A percentile compares a stretch with the other conserved stretches of the same genome.
These are phyloP conservation scores for Bimuria novae-zelandiae DNA, from an alignment of 2,329 filamentous ascomycete genomes.

Conservation along the genomic window DNA sequence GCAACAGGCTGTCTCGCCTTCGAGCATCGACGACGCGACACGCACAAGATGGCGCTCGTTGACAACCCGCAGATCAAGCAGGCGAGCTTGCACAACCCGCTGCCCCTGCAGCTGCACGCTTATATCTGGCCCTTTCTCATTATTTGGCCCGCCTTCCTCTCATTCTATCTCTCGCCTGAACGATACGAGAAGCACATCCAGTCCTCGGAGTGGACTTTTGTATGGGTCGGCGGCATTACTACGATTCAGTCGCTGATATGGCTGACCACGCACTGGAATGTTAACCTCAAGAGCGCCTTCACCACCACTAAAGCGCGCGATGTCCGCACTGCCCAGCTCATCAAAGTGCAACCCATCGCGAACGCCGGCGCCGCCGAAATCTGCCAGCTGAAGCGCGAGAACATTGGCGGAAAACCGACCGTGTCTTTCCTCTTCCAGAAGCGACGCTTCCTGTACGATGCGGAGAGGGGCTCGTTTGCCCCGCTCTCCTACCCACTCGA, in stretches of 20 bases:
- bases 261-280: constrained; percentile 98
- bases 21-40: constrained; percentile 14
- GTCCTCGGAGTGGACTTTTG: constrained; percentile 97
- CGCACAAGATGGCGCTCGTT: constrained; percentile 67
- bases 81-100: constrained; percentile 85
- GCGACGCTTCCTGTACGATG: constrained; percentile 86
- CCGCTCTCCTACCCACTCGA: constrained; percentile 86
- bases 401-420: constrained; percentile 73
- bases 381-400: constrained; percentile 77
- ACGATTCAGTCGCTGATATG: constrained; percentile 87
- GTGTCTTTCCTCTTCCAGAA: constrained; percentile 97
- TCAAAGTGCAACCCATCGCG: constrained; percentile 88
- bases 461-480: constrained; percentile 73
- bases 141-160: constrained; percentile 88
- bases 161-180: constrained; percentile 80
- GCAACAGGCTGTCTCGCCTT: background rate
- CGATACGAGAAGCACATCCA: constrained; percentile 90
- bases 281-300: constrained; percentile 81
- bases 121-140: constrained; percentile 94
- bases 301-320: constrained; percentile 73
- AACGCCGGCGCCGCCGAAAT: constrained; percentile 92
- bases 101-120: constrained; percentile 77
- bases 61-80: constrained; percentile 88
- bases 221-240: constrained; percentile 87
- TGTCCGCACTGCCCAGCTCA: constrained; percentile 76